Base-by-base conservation (phyloP, 2,329 filamentous ascomycete species). In the Colletotrichum filicis region DNA sequence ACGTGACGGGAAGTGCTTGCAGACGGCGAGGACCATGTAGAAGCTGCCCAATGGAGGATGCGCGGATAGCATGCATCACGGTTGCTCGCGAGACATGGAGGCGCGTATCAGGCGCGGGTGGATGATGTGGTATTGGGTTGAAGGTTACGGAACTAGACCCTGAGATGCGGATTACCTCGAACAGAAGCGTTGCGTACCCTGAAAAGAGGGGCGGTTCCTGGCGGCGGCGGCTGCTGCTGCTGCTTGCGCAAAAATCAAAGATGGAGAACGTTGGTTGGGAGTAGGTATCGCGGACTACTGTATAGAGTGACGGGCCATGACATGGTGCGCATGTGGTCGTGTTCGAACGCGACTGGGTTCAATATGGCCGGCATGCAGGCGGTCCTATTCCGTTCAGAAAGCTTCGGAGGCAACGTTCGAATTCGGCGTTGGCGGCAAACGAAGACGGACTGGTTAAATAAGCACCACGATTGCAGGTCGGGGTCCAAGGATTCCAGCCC, bases 21-120 rank as follows among this genome's bases (percentile, higher is more conserved):
- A 46, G 62, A 55, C 71, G 61, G 28, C 35, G 56, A 60, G 60
- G n/a, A 58, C 35, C 46, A 55, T 52, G 42, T 30, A 70, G 68
- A 53, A 65, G 68, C 69, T 76, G 78, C 60, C 74, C 66, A 68
- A 77, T 74, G 64, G 75, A 71, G 73, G 77, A 68, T 58, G 71
- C 35, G 73, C 75, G 68, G 49, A 75, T 74, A 71, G 74, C 66
- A 73, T 74, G 76, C 74, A 77, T 77, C 66, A 76, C 72, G 75
- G 78, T 79, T 71, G 75, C 30, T 70, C 65, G 61, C 56, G 49
- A 73, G 56, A 66, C 71, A 73, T 66, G 66, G 60, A 73, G 46
- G 67, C 49, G 55, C 66, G 61, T 61, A 24, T 53, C 46, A 35
- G 56, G 28, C 56, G 42, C 64, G 59, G 32, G 63, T 32, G 52